phyloP scores from a whole-genome alignment of 805 yeast species.

The Priceomyces castillae region DNA sequence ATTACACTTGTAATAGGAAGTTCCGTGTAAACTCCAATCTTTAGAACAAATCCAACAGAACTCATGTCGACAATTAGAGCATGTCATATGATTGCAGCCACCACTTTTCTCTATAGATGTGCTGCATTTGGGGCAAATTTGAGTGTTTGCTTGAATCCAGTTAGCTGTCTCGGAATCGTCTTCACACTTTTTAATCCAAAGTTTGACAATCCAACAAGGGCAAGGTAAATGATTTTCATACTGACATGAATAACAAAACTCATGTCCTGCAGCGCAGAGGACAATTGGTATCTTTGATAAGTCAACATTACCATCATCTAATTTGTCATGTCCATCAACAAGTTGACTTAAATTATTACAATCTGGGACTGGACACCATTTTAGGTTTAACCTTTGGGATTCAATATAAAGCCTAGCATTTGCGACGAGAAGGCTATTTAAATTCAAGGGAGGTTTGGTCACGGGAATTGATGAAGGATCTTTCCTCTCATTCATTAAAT shows the following conservation, averaged over 20 bases:
- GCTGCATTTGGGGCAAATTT: conserved; percentile 80
- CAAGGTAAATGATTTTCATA: conserved; percentile 79
- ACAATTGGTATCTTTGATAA: conserved; percentile 58
- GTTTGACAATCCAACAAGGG: conserved; percentile 66
- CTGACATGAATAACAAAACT: conserved; percentile 76
- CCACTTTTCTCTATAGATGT: conserved; percentile 87
- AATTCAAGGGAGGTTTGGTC: conserved; percentile 1
- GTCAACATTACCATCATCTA: conserved; percentile 8
- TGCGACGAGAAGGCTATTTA: conserved; percentile 3
- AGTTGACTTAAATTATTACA: conserved; percentile 58
- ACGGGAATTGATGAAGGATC: conserved; percentile 3
- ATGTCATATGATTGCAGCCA: conserved; percentile 96
- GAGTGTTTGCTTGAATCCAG: conserved; percentile 85
- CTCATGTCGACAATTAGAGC: conserved; percentile 70
- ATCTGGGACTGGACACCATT: conserved; percentile 86
- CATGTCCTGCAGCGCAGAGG: conserved; percentile 60
- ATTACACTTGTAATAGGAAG: conserved; percentile 64
- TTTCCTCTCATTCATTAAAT: conserved; percentile 5
- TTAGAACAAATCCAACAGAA: conserved; percentile 94
- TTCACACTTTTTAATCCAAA: conserved; percentile 75
- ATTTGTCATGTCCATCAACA: conserved; percentile 7
- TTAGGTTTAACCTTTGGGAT: conserved; percentile 44
- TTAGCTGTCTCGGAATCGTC: conserved; percentile 86
- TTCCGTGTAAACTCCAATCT: conserved; percentile 70
- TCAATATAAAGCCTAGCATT: conserved; percentile 50